These are phyloP conservation scores for Sicyos baderoa DNA, from an alignment of 306 rosid species.

Conservation along the genomic window DNA sequence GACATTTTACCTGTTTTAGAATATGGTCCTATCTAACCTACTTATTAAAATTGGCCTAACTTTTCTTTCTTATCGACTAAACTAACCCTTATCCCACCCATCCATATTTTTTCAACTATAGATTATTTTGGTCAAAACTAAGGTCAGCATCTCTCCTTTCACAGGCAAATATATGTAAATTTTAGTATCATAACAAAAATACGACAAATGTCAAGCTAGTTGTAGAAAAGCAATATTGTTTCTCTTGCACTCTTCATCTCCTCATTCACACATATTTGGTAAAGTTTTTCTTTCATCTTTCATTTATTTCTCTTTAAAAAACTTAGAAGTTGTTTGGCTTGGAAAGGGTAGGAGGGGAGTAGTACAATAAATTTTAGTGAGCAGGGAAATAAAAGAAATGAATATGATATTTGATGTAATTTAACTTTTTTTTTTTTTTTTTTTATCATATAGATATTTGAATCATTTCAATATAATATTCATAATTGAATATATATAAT, in stretches of 20 bases:
- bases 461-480: no score
- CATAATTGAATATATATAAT: no score
- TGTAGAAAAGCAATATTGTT: background rate
- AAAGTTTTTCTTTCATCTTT: background rate
- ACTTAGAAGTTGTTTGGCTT: no score
- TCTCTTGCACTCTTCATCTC: slow-evolving; percentile 10
- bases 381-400: no score
- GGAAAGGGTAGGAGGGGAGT: no score
- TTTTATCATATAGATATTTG: no score
- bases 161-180: background rate
- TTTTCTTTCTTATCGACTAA: background rate
- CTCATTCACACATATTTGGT: background rate
- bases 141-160: background rate
- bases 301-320: background rate
- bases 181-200: slow-evolving; percentile 16
- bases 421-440: no score
- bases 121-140: background rate
- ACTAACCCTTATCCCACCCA: slow-evolving; percentile 11
- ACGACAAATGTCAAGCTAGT: slow-evolving; percentile 14
- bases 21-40: background rate
- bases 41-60: background rate
- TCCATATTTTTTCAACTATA: background rate
- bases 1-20: slow-evolving; percentile 5
- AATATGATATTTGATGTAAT: no score
- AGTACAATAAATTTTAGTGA: no score